Evolutionary conservation across 140 eudicot species (phyloP).

Genomic region (Cichorium intybus): DNA sequence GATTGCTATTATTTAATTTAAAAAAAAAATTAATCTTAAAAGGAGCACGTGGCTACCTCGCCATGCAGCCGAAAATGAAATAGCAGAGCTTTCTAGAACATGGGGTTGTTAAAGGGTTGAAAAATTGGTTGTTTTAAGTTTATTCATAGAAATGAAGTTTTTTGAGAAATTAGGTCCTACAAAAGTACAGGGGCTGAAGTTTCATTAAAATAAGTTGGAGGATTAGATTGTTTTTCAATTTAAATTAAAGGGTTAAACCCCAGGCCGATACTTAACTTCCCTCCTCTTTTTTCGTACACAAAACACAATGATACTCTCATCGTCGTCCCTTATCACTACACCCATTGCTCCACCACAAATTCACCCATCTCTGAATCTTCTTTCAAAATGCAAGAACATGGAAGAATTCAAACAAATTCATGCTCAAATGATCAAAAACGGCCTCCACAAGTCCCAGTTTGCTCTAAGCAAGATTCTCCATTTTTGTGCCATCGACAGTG

Average conservation of each 20-base stretch:
- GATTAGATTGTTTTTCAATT: background rate
- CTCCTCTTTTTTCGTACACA: background rate
- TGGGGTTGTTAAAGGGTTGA: too few species aligned
- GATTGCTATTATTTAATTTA: too few species aligned
- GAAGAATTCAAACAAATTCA: constrained; percentile 53
- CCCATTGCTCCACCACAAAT: constrained; percentile 27
- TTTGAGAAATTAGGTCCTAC: too few species aligned
- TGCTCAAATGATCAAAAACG: constrained; percentile 48
- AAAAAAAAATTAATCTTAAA: too few species aligned
- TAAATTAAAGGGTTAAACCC: background rate
- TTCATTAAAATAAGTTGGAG: background rate
- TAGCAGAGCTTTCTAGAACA: too few species aligned
- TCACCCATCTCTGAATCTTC: constrained; percentile 50
- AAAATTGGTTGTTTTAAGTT: too few species aligned
- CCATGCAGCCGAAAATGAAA: too few species aligned
- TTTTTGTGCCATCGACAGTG: constrained; percentile 51
- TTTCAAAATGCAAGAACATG: constrained; percentile 49
- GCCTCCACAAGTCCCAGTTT: constrained; percentile 58
- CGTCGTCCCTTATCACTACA: constrained; percentile 2
- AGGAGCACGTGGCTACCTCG: too few species aligned
- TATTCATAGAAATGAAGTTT: too few species aligned
- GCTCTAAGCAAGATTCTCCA: constrained; percentile 45
- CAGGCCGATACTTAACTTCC: background rate
- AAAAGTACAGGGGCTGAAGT: background rate
- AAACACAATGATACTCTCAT: constrained; percentile 5